Percentiles rank a stretch among this genome's conserved stretches.
phyloP scores from a whole-genome alignment of 1,284 basidiomycete genomes.

The Pterulicium gracile region DNA sequence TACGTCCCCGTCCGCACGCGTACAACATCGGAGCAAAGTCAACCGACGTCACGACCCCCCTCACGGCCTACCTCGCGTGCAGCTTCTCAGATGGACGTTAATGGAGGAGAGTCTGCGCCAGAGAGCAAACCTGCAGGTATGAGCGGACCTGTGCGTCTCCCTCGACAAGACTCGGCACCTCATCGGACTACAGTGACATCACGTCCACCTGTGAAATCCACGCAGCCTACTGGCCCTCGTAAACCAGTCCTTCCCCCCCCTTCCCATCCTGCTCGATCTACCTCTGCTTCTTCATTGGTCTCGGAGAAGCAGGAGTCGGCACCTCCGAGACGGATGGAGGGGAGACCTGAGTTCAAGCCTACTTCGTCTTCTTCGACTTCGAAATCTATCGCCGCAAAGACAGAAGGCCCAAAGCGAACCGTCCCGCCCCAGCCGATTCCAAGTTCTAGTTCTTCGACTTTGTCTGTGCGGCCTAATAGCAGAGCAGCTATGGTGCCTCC shows the following conservation, averaged over 20 bases:
- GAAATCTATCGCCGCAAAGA: too few species aligned
- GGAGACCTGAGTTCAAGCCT: constrained; percentile 4
- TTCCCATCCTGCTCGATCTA: not conserved
- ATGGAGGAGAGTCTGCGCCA: not conserved
- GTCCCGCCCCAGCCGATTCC: too few species aligned
- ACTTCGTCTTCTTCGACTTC: too few species aligned
- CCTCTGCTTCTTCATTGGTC: not conserved
- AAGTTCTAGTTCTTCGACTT: too few species aligned
- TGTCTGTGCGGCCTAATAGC: too few species aligned
- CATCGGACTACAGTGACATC: not conserved
- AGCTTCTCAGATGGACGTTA: constrained; percentile 6
- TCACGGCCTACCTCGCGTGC: constrained; percentile 11
- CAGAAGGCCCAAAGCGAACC: too few species aligned
- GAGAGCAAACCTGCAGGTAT: too few species aligned
- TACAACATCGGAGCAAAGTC: constrained; percentile 11
- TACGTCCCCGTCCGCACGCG: constrained; percentile 18
- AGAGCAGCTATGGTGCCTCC: too few species aligned
- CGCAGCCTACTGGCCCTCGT: not conserved
- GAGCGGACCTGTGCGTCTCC: not conserved
- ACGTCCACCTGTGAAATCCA: not conserved
- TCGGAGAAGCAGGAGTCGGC: not conserved
- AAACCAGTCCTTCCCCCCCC: not conserved
- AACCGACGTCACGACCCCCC: constrained; percentile 13
- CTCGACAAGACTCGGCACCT: not conserved
- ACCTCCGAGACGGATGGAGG: constrained; percentile 1